Evolutionary conservation across 2,329 filamentous ascomycete genomes (phyloP).

Genomic region (Fusarium udum): DNA sequence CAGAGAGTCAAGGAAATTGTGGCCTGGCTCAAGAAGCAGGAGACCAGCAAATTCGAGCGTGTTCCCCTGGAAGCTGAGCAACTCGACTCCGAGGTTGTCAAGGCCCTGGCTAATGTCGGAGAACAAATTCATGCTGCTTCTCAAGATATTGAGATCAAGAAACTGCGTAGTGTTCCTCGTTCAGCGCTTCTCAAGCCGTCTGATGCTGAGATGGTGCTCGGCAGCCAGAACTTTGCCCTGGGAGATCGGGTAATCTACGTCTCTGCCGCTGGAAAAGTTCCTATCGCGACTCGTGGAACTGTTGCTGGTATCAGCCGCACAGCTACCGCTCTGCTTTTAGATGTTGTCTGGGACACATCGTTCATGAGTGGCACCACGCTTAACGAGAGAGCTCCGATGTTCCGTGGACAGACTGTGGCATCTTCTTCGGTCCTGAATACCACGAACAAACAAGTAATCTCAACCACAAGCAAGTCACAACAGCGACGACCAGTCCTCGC

Average conservation of each 20-base stretch:
- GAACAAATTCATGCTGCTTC: conserved; percentile 68
- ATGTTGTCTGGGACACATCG: conserved; percentile 90
- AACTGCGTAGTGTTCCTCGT: conserved; percentile 82
- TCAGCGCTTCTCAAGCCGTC: conserved; percentile 90
- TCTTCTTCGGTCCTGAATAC: conserved; percentile 90
- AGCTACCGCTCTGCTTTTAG: conserved; percentile 81
- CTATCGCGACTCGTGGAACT: conserved; percentile 89
- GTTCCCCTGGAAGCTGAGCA: conserved; percentile 98
- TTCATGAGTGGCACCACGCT: conserved; percentile 98
- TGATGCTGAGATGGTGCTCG: conserved; percentile 92
- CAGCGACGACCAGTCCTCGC: conserved; percentile 62
- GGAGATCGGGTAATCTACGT: conserved; percentile 95
- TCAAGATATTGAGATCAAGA: conserved; percentile 68
- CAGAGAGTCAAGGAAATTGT: conserved; percentile 91
- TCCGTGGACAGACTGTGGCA: conserved; percentile 92
- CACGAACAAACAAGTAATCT: conserved; percentile 81
- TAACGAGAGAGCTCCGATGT: conserved; percentile 88
- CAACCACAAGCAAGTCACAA: conserved; percentile 62
- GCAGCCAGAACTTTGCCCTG: conserved; percentile 82
- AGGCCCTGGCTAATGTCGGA: conserved; percentile 78
- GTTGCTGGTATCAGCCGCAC: conserved; percentile 95
- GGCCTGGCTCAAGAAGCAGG: conserved; percentile 89
- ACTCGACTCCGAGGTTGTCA: conserved; percentile 89
- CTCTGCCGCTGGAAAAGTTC: conserved; percentile 91
- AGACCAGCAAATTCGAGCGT: conserved; percentile 90